Evolutionary conservation across 768 basidiomycete species (phyloP).

Genomic region (Amanita molliuscula): DNA sequence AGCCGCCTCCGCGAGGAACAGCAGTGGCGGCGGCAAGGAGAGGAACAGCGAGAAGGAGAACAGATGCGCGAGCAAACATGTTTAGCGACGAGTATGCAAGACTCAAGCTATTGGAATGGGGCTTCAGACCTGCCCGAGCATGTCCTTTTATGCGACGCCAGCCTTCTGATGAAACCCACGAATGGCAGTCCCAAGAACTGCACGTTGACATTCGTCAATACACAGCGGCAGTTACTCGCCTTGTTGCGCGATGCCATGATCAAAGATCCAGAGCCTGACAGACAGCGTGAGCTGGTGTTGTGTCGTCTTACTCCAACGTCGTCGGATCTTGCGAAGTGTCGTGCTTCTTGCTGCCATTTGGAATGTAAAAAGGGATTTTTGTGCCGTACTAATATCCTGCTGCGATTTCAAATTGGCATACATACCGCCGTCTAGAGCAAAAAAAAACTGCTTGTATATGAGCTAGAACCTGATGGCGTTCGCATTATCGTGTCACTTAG

Average conservation of each 20-base stretch:
- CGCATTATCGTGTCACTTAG: not conserved
- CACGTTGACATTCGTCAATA: conserved; percentile 3
- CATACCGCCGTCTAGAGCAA: not conserved
- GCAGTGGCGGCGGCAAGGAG: conserved; percentile 12
- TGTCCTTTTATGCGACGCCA: conserved; percentile 1
- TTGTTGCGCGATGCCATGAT: conserved; percentile 1
- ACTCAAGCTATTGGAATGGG: conserved; percentile 1
- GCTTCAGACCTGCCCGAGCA: not conserved
- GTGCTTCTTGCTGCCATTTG: conserved; percentile 2
- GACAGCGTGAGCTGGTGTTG: conserved; percentile 1
- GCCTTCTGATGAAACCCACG: not conserved
- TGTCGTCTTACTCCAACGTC: not conserved
- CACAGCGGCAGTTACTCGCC: conserved; percentile 2
- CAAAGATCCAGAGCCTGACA: conserved; percentile 3
- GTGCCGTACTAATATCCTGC: not conserved
- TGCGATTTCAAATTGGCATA: not conserved
- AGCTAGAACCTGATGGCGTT: not conserved
- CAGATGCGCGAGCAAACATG: conserved; percentile 15
- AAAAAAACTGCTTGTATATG: not conserved
- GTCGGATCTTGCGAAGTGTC: conserved; percentile 2
- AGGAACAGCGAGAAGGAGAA: conserved; percentile 13
- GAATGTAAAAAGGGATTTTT: not conserved
- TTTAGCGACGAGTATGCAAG: not conserved
- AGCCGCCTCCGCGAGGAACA: conserved; percentile 9
- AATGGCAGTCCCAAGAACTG: not conserved